Evolutionary conservation across 306 rosid species (phyloP).

Genomic region (Glycine latifolia): DNA sequence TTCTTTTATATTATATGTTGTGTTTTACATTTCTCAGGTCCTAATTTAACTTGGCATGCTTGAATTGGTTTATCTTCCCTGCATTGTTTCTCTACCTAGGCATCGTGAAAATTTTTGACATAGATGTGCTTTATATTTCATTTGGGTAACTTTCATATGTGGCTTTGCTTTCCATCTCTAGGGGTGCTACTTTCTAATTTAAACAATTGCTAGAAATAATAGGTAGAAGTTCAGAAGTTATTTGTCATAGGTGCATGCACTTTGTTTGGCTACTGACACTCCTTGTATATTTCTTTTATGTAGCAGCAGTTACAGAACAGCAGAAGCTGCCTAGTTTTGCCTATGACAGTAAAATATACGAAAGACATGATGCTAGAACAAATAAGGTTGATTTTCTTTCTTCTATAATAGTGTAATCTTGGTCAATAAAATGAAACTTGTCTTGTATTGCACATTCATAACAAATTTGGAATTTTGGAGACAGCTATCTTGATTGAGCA

Average conservation of each 20-base stretch:
- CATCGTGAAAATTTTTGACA: neutral
- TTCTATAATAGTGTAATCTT: constrained; percentile 38
- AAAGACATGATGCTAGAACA: constrained; percentile 66
- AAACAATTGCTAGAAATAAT: constrained; percentile 31
- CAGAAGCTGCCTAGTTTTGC: constrained; percentile 65
- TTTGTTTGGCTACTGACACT: constrained; percentile 48
- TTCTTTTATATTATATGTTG: neutral
- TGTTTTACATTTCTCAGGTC: constrained; percentile 26
- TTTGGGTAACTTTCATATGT: neutral
- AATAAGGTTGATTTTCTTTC: constrained; percentile 70
- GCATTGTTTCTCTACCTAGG: neutral
- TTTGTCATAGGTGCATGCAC: constrained; percentile 32
- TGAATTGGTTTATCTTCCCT: constrained; percentile 24
- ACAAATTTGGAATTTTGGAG: neutral
- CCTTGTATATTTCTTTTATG: constrained; percentile 38
- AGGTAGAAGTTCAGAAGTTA: constrained; percentile 30
- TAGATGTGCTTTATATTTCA: constrained; percentile 19
- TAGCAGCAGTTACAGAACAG: constrained; percentile 69
- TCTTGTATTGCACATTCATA: constrained; percentile 28
- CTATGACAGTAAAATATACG: constrained; percentile 69
- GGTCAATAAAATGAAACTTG: constrained; percentile 34
- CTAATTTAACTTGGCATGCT: constrained; percentile 23
- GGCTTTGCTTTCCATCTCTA: constrained; percentile 1
- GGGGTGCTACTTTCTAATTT: neutral
- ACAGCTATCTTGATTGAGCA: constrained; percentile 13